These are phyloP conservation scores for Citeromyces hawaiiensis DNA, from an alignment of 1,139 yeast species.

Conservation along the genomic window DNA sequence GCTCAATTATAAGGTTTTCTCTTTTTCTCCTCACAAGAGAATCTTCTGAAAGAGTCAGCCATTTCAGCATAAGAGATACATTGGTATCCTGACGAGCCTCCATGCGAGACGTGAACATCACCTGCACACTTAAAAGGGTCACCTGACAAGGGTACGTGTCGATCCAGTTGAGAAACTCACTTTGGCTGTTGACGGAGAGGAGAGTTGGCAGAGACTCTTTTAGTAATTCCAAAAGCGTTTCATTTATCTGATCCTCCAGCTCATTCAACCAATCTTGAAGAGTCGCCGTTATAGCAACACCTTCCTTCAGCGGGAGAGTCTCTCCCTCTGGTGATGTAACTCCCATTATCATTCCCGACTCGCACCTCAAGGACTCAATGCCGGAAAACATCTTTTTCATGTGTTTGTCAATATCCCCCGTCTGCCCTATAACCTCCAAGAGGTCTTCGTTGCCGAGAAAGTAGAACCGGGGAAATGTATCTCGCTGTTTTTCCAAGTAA, in stretches of 20 bases:
- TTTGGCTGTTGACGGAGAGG: constrained; percentile 6
- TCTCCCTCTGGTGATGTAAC: constrained; percentile 60
- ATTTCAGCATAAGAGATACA: constrained; percentile 3
- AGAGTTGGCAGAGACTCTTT: constrained; percentile 9
- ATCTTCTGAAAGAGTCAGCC: constrained; percentile 13
- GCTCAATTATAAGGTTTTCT: constrained; percentile 53
- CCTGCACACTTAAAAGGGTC: constrained; percentile 40
- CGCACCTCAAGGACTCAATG: constrained; percentile 29
- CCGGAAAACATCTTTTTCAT: constrained; percentile 67
- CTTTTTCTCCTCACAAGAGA: constrained; percentile 29
- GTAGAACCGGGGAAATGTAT: constrained; percentile 67
- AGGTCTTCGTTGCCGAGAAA: constrained; percentile 88
- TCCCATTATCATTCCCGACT: constrained; percentile 27
- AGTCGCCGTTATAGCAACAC: constrained; percentile 23
- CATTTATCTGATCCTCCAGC: constrained; percentile 41
- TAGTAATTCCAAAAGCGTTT: constrained; percentile 28
- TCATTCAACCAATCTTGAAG: constrained; percentile 52
- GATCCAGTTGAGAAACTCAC: constrained; percentile 18
- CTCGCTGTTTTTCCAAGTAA: constrained; percentile 72
- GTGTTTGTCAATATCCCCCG: constrained; percentile 45
- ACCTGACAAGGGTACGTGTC: constrained; percentile 43
- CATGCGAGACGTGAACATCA: constrained; percentile 35
- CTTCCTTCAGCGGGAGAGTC: constrained; percentile 23
- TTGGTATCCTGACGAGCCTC: constrained; percentile 18
- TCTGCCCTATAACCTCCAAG: constrained; percentile 67